Base-by-base conservation (phyloP, 139 green algal genomes). In the Chara braunii region DNA sequence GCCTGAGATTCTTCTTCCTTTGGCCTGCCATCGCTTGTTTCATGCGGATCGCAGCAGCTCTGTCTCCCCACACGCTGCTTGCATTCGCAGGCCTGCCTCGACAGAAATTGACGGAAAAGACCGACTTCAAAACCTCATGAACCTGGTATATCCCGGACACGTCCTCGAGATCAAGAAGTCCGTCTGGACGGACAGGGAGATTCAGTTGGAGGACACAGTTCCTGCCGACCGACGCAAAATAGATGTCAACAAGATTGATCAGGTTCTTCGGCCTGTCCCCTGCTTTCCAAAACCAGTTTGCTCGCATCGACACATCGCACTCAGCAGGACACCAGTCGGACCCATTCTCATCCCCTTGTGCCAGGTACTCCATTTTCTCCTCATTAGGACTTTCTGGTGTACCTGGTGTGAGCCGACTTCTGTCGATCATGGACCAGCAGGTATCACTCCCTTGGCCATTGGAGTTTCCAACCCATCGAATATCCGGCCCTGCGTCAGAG, bases 391-490 rank as follows among this genome's bases (percentile, higher is more conserved):
- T n/a, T n/a, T n/a, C n/a, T n/a, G n/a, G n/a, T n/a, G n/a, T n/a
- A n/a, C n/a, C n/a, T n/a, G n/a, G n/a, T n/a, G n/a, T n/a, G n/a
- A n/a, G n/a, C n/a, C n/a, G n/a, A n/a, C n/a, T n/a, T n/a, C 33
- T 23, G 56, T 65, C 37, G 14, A 65, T 22, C n/a, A 12, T 56
- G 34, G 33, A 24, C 56, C 56, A 65, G 34, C 14, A 36, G 22
- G 56, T 53, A 6, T 9, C 3, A 14, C 34, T 26, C 18, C 42
- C 56, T 24, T 24, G 8, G 23, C 33, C 56, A 7, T n/a, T 14
- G 42, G 52, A 40, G 22, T 65, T 65, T 40, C 56, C 56, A 7
- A 55, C 33, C 56, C 56, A 65, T 6, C 56, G 56, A 28, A 65
- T 5, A 43, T 65, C 56, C 14, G 56, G 56, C 14, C 56, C 56